Percentiles rank a stretch among this genome's conserved stretches.
These are phyloP conservation scores for Hyphochytrium catenoides DNA, from an alignment of 352 stramenopile genomes.

Conservation along the genomic window DNA sequence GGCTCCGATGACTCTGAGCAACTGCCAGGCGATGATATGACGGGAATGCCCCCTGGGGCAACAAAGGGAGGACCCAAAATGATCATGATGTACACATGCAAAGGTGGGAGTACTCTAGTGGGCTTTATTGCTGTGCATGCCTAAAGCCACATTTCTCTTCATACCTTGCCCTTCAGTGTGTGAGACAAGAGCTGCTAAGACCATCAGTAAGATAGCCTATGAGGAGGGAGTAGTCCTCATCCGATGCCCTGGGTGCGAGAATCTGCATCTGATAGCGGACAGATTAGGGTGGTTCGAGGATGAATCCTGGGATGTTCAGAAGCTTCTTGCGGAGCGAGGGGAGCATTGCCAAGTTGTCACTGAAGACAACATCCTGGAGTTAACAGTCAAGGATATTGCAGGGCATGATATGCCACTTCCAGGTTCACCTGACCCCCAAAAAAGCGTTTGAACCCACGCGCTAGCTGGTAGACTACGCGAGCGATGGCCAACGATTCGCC, in stretches of 20 bases:
- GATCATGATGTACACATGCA: slow-evolving; percentile 96
- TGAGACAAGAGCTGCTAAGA: slow-evolving; percentile 88
- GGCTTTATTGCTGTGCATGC: background rate
- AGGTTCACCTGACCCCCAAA: too few relatives aligned
- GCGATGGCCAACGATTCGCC: too few relatives aligned
- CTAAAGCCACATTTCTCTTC: background rate
- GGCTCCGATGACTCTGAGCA: too few relatives aligned
- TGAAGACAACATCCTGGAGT: slow-evolving; percentile 42
- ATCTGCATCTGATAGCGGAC: slow-evolving; percentile 95
- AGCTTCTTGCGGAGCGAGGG: slow-evolving; percentile 38
- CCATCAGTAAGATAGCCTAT: slow-evolving; percentile 91
- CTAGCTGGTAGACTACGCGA: too few relatives aligned
- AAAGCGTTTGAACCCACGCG: too few relatives aligned
- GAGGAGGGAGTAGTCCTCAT: slow-evolving; percentile 91
- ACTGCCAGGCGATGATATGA: too few relatives aligned
- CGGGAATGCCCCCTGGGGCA: too few relatives aligned
- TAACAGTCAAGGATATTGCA: slow-evolving; percentile 44
- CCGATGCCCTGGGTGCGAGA: slow-evolving; percentile 86
- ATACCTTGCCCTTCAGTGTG: slow-evolving; percentile 39
- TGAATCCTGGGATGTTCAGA: slow-evolving; percentile 62
- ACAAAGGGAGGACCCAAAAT: too few relatives aligned
- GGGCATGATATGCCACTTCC: too few relatives aligned
- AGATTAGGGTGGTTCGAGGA: slow-evolving; percentile 75
- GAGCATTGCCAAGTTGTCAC: slow-evolving; percentile 41
- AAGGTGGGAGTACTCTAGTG: too few relatives aligned